Evolutionary conservation across 371 early-diverging fungal genomes (phyloP).

Genomic region (Lichtheimia hyalospora): DNA sequence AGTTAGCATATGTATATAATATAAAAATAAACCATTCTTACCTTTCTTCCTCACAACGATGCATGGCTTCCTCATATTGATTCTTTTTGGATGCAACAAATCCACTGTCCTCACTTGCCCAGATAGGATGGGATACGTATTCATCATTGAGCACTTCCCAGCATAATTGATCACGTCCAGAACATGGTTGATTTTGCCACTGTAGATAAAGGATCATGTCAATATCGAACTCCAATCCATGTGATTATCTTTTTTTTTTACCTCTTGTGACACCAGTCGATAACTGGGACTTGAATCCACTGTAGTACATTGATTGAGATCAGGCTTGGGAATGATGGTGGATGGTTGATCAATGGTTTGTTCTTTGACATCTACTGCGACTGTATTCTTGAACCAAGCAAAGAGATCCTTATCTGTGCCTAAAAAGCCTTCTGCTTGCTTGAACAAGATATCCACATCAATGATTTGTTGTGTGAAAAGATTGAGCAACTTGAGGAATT

Average conservation of each 20-base stretch:
- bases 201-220: conserved; percentile 7
- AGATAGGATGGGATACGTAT: conserved; percentile 95
- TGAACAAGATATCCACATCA: conserved; percentile 79
- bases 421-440: conserved; percentile 82
- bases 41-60: conserved; percentile 97
- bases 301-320: conserved; percentile 55
- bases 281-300: conserved; percentile 70
- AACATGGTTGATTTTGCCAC: conserved; percentile 67
- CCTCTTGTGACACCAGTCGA: conserved; percentile 66
- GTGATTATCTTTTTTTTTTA: conserved; percentile 31
- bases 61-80: conserved; percentile 93
- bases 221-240: no score
- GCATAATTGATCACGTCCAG: conserved; percentile 87
- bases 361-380: conserved; percentile 86
- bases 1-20: neutral
- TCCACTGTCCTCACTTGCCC: conserved; percentile 92
- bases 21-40: neutral
- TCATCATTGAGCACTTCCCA: conserved; percentile 95
- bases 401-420: conserved; percentile 78
- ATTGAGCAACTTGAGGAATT: conserved; percentile 97
- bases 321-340: conserved; percentile 54
- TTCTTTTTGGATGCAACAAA: conserved; percentile 95
- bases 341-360: conserved; percentile 38
- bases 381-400: conserved; percentile 92
- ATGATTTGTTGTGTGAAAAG: conserved; percentile 95